A percentile compares a stretch with the other conserved stretches of the same genome.
Conservation (phyloP, 495 filamentous ascomycete genomes). For the Opeltia flavorubescens region DNA sequence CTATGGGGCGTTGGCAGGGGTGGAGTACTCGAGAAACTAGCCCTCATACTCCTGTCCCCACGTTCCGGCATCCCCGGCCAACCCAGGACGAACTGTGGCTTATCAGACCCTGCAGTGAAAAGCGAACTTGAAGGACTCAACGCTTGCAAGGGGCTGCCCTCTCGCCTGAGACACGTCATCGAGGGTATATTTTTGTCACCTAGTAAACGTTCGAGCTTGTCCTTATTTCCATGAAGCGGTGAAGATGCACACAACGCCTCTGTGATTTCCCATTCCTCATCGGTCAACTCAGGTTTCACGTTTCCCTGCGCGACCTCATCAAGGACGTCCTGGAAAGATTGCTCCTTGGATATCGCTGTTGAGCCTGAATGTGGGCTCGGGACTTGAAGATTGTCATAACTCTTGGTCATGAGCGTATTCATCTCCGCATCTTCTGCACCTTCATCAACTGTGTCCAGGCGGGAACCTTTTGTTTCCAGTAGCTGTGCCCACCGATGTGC, state of each 20-base stretch:
- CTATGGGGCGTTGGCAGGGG: too few species aligned
- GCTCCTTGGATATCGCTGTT: background rate
- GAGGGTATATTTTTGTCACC: background rate
- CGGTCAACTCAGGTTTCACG: too few species aligned
- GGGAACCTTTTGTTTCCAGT: background rate
- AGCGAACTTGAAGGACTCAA: too few species aligned
- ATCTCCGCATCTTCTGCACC: background rate
- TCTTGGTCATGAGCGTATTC: background rate
- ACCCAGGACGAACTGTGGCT: too few species aligned
- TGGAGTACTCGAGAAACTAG: too few species aligned
- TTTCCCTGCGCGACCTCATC: background rate
- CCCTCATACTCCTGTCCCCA: too few species aligned
- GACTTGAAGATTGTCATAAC: background rate
- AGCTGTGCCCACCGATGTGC: slow-evolving; percentile 6
- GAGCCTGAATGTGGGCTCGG: background rate
- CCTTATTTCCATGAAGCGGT: background rate
- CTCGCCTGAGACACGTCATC: background rate
- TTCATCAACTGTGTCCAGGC: slow-evolving; percentile 1
- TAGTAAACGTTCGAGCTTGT: background rate
- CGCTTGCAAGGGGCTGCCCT: background rate
- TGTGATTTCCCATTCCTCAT: background rate
- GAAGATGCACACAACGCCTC: background rate
- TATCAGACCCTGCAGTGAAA: too few species aligned
- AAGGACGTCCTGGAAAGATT: background rate
- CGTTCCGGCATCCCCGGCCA: too few species aligned